A percentile compares a stretch with the other conserved stretches of the same genome.
Evolutionary conservation across 306 rosid genomes (phyloP).

Genomic region (Mucuna pruriens): DNA sequence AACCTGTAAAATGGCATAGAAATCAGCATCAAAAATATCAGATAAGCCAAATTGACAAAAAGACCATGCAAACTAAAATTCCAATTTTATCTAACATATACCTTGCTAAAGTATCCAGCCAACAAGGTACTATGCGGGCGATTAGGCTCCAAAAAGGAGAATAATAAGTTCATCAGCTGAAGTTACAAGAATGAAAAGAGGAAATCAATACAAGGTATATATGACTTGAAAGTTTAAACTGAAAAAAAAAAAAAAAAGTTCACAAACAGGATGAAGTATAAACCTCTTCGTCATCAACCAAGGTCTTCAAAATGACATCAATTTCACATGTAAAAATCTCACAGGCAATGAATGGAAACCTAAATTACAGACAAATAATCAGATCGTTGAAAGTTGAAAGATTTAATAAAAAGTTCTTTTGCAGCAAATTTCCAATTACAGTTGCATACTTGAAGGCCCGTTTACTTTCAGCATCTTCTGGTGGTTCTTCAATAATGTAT

Average conservation of each 20-base stretch:
- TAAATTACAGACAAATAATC: conserved; percentile 47
- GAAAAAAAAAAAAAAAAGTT: neutral
- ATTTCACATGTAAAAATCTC: conserved; percentile 98
- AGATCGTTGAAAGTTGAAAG: conserved; percentile 33
- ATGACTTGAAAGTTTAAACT: conserved; percentile 26
- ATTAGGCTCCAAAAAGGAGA: conserved; percentile 90
- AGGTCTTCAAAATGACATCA: conserved; percentile 95
- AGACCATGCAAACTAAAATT: conserved; percentile 30
- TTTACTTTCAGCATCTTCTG: conserved; percentile 92
- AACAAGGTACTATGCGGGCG: conserved; percentile 79
- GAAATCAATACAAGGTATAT: conserved; percentile 36
- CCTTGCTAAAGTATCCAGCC: conserved; percentile 99
- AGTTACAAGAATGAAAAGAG: conserved; percentile 30
- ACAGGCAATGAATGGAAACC: conserved; percentile 98
- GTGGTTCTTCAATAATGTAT: conserved; percentile 88
- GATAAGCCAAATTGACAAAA: conserved; percentile 18
- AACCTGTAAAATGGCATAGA: conserved; percentile 56
- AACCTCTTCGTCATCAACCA: conserved; percentile 99
- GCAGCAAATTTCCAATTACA: conserved; percentile 23
- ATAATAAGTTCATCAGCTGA: conserved; percentile 93
- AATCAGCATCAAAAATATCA: conserved; percentile 2
- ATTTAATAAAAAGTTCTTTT: neutral
- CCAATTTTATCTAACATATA: conserved; percentile 37
- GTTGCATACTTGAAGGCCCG: conserved; percentile 82
- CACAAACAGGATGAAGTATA: conserved; percentile 26